Base-by-base conservation (phyloP, 805 yeast species). In the Sungouiella thailandica region DNA sequence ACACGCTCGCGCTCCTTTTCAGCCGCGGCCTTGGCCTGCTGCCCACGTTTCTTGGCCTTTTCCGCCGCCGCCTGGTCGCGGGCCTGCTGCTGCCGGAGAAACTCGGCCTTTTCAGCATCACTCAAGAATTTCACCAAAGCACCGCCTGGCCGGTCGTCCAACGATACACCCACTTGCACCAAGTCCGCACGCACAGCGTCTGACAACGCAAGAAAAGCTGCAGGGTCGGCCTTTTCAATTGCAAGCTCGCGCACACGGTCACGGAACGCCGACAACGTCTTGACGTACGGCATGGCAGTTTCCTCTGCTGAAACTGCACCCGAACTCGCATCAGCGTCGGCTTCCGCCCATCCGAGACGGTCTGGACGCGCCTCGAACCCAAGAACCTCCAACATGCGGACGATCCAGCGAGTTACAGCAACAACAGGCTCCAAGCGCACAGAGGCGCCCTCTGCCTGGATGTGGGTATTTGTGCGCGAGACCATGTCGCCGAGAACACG, bases 81-180 rank as follows among this genome's bases (percentile, higher is more conserved):
- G 29, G 69, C 72, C 42, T 83, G 83, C 50, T 75, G 80, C 39
- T 46, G 51, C 22, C 53, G 46, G 10, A 83, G 49, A 27, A 85
- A 66, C 39, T 82, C 90, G 24, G 65, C 68, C 54, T 75, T 77
- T 55, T 90, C 97, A 20, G 68, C 71, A 6, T 65, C 74, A 34
- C 74, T 78, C 43, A 93, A 66, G 48, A 90, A 83, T 59, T 93
- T 93, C 28, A 93, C 72, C 40, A 93, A 70, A 0, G 97, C 89
- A n/a, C 79, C 72, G 48, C 81, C 88, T 5, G 78, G 70, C 50
- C 97, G 78, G 60, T 93, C 98, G 55, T 90, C 97, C 35, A 93
- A 66, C 1, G 94, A 78, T 26, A 93, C 82, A 18, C 94, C 93
- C 41, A 88, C 63, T 17, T 76, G 71, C 39, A 87, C 63, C 46